Base-by-base conservation (phyloP, 2,329 filamentous ascomycete species). In the Clonostachys chloroleuca region DNA sequence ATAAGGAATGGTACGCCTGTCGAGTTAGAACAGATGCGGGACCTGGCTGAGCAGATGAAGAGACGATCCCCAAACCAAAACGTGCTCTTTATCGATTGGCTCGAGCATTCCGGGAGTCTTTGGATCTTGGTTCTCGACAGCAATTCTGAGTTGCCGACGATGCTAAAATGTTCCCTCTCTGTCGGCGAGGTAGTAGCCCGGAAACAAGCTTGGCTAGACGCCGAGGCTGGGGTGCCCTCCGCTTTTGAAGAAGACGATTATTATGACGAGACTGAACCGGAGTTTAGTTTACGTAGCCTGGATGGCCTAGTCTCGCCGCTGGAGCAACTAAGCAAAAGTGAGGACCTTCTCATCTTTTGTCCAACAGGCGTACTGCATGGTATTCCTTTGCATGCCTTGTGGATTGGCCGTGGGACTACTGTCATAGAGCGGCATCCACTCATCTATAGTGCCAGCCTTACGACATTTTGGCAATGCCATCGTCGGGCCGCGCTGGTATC, bases 381-480 rank as follows among this genome's bases (percentile, higher is more conserved):
- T n/a, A 44, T 48, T 18, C 47, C 47, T 16, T 43, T 48, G 12
- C 47, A 48, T 35, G 47, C 47, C 7, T 33, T 48, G 14, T 48
- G 43, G 43, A 8, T 48, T 17, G 14, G 35, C 14, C 16, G n/a
- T 13, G 17, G 20, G 8, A 34, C 14, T 20, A 36, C 43, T 5
- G 30, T 48, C 18, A 34, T 48, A 12, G 47, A 40, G 16, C 35
- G 47, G 13, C 40, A 48, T 41, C 47, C 47, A 9, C 37, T 48
- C 8, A 39, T 49, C 13, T 46, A 46, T 40, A 46, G 47, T 17
- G 47, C 34, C 10, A 49, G 40, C 40, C 20, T 49, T 12, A 40
- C 44, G 5, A 18, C 20, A 18, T 46, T 46, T 35, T 42, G 47
- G 47, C 43, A 48, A 42, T 46, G 47, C 44, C 46, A 40, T 14